These are phyloP conservation scores for Helminthosporium solani DNA, from an alignment of 2,329 filamentous ascomycete genomes.

Conservation along the genomic window DNA sequence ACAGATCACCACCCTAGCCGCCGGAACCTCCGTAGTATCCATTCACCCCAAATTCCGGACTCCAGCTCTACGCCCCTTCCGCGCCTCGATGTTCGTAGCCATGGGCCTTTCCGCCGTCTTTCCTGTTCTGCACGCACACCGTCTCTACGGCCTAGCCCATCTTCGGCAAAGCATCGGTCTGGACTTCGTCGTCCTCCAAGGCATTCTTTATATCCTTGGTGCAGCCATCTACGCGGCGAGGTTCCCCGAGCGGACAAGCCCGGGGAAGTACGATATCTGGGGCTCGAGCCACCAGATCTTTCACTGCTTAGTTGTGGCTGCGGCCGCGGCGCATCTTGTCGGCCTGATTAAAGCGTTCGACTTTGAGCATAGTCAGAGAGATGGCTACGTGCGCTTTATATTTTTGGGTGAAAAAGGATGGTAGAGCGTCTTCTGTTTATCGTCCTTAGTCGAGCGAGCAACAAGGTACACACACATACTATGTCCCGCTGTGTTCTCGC, in stretches of 20 bases:
- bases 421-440: not conserved
- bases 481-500: too few relatives aligned
- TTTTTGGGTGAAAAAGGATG: constrained; percentile 5
- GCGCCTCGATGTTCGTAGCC: constrained; percentile 84
- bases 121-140: constrained; percentile 76
- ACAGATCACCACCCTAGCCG: constrained; percentile 74
- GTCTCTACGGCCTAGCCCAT: constrained; percentile 64
- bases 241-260: constrained; percentile 77
- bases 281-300: constrained; percentile 96
- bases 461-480: too few relatives aligned
- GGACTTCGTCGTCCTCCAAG: constrained; percentile 76
- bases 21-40: constrained; percentile 74
- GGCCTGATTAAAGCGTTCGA: constrained; percentile 85
- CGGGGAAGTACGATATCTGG: constrained; percentile 83
- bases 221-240: constrained; percentile 83
- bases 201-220: constrained; percentile 79
- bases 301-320: constrained; percentile 82
- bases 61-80: constrained; percentile 78
- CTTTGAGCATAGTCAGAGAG: constrained; percentile 64
- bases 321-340: constrained; percentile 76
- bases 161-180: constrained; percentile 76
- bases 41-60: constrained; percentile 82
- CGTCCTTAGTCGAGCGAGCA: too few relatives aligned
- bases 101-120: constrained; percentile 83
- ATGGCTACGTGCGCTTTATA: constrained; percentile 11